phyloP scores from a whole-genome alignment of 495 filamentous ascomycete genomes.

The Clavariopsis aquatica region DNA sequence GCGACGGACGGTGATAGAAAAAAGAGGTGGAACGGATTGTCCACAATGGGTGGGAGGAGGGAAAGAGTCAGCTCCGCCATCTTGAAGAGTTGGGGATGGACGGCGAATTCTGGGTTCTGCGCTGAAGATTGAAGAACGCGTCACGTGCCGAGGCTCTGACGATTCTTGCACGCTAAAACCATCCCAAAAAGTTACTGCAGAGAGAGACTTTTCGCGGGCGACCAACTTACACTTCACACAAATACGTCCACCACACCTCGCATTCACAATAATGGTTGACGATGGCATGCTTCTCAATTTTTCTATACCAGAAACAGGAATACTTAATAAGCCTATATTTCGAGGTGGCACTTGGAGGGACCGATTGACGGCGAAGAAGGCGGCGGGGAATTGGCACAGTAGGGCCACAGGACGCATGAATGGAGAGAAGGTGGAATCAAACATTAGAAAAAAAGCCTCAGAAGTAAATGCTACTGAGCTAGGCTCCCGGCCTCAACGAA shows the following conservation, averaged over 20 bases:
- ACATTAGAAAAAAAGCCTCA: constrained; percentile 2
- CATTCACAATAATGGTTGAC: constrained; percentile 68
- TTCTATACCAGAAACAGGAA: constrained; percentile 62
- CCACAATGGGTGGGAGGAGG: neutral
- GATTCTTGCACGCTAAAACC: neutral
- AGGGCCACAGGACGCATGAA: constrained; percentile 35
- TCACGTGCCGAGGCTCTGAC: constrained; percentile 24
- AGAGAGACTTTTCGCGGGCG: neutral
- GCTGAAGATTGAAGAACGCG: neutral
- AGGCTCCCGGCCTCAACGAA: constrained; percentile 14
- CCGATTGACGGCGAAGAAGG: constrained; percentile 75
- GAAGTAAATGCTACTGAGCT: constrained; percentile 27
- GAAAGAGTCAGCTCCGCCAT: constrained; percentile 14
- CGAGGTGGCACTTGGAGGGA: constrained; percentile 92
- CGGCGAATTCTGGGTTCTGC: neutral
- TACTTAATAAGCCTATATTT: constrained; percentile 63
- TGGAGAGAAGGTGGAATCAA: constrained; percentile 1
- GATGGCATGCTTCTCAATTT: constrained; percentile 96
- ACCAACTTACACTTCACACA: neutral
- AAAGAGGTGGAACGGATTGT: constrained; percentile 6
- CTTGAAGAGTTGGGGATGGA: neutral
- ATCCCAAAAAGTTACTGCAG: constrained; percentile 24
- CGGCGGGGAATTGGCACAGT: constrained; percentile 54
- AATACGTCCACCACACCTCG: neutral
- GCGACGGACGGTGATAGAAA: constrained; percentile 19